Percentiles rank a stretch among this genome's conserved stretches.
Conservation (phyloP, 768 basidiomycete genomes). For the Suillus placidus region DNA sequence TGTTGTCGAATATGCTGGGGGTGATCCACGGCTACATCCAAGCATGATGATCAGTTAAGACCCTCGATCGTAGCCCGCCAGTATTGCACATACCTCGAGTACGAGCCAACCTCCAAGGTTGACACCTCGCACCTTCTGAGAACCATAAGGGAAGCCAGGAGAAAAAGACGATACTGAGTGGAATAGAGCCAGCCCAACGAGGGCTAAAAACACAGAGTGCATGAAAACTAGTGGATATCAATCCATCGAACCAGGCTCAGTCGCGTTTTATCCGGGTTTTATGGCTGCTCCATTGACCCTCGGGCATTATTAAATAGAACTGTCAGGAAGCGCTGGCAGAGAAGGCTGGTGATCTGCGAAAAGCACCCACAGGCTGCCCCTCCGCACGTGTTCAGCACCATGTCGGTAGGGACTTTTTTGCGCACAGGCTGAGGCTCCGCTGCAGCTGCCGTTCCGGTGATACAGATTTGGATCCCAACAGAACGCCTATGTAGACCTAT, state of each 20-base stretch:
- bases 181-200: constrained; percentile 34
- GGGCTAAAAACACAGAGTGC: constrained; percentile 19
- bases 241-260: neutral
- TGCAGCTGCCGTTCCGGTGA: neutral
- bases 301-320: constrained; percentile 1
- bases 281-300: neutral
- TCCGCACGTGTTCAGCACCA: constrained; percentile 7
- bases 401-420: neutral
- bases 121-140: constrained; percentile 76
- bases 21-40: constrained; percentile 71
- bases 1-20: constrained; percentile 69
- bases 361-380: neutral
- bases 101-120: constrained; percentile 76
- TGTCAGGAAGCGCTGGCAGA: neutral
- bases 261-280: neutral
- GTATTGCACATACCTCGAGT: constrained; percentile 43
- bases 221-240: neutral
- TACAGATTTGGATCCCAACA: neutral
- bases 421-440: neutral
- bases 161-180: constrained; percentile 36
- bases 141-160: constrained; percentile 73
- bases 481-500: neutral
- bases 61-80: constrained; percentile 2
- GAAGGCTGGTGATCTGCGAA: neutral
- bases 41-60: constrained; percentile 43